Conservation (phyloP, 495 filamentous ascomycete genomes). For the Xylaria intraflava region DNA sequence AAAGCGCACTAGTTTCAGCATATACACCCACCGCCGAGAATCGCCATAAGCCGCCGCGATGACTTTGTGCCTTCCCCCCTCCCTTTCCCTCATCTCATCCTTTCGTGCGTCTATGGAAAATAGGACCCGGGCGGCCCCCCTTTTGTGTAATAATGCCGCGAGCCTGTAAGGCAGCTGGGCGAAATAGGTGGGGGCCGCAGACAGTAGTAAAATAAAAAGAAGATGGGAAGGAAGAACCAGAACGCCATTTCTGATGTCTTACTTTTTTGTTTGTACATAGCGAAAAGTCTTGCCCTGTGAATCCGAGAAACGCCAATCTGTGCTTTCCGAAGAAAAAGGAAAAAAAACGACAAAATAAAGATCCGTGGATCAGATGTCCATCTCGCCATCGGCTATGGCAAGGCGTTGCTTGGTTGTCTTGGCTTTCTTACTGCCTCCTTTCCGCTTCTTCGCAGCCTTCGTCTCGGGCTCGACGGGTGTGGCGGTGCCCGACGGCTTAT, state of each 20-base stretch:
- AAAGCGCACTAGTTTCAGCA: too few relatives aligned
- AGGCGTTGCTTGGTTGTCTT: conserved; percentile 87
- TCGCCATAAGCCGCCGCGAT: too few relatives aligned
- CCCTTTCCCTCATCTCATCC: too few relatives aligned
- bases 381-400: conserved; percentile 75
- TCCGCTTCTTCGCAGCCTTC: conserved; percentile 41
- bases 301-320: conserved; percentile 4
- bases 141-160: too few relatives aligned
- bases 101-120: too few relatives aligned
- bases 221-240: neutral
- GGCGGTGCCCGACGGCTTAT: conserved; percentile 74
- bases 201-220: neutral
- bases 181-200: neutral
- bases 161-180: too few relatives aligned
- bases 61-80: too few relatives aligned
- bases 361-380: conserved; percentile 29
- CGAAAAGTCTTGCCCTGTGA: conserved; percentile 1
- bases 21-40: too few relatives aligned
- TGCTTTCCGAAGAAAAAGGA: neutral
- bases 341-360: conserved; percentile 3
- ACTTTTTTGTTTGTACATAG: conserved; percentile 11
- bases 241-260: conserved; percentile 14
- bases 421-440: conserved; percentile 70
- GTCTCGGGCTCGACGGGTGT: conserved; percentile 59
- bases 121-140: too few relatives aligned